These are phyloP conservation scores for Chondrus crispus DNA, from an alignment of 23 red algal species.

Conservation along the genomic window DNA sequence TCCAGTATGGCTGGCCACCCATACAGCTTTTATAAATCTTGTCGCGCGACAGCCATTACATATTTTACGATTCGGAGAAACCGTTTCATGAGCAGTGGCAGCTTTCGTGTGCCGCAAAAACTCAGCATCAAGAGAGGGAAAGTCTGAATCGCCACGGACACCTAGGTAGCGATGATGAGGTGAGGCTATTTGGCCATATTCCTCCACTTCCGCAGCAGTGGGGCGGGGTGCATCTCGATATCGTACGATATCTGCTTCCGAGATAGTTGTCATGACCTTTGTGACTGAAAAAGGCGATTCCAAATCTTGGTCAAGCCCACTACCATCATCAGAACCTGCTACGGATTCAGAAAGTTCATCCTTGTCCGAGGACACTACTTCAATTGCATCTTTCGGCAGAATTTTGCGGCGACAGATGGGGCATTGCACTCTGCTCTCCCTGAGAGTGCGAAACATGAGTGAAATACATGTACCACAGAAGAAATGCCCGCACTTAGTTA, in stretches of 20 bases:
- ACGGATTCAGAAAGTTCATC: not conserved
- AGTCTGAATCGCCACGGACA: not conserved
- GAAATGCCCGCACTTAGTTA: conserved; percentile 58
- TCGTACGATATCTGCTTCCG: not conserved
- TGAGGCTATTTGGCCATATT: conserved; percentile 8
- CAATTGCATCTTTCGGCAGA: not conserved
- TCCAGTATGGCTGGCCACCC: no score
- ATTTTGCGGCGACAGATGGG: conserved; percentile 51
- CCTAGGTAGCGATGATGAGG: conserved; percentile 9
- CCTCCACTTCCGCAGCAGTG: conserved; percentile 18
- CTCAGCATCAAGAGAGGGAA: conserved; percentile 40
- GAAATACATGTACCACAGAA: conserved; percentile 47
- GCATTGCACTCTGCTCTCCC: conserved; percentile 5
- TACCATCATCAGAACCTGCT: not conserved
- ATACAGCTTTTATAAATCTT: no score
- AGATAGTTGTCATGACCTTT: not conserved
- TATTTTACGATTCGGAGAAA: conserved; percentile 43
- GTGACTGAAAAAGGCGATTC: not conserved
- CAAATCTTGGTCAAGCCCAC: no score
- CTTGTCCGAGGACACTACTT: not conserved
- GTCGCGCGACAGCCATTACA: no score
- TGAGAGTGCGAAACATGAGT: conserved; percentile 25
- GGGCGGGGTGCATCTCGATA: not conserved
- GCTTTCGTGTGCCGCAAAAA: conserved; percentile 28
- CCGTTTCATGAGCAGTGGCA: not conserved